Conservation (phyloP, 345 rosid species). For the Corchorus capsularis region DNA sequence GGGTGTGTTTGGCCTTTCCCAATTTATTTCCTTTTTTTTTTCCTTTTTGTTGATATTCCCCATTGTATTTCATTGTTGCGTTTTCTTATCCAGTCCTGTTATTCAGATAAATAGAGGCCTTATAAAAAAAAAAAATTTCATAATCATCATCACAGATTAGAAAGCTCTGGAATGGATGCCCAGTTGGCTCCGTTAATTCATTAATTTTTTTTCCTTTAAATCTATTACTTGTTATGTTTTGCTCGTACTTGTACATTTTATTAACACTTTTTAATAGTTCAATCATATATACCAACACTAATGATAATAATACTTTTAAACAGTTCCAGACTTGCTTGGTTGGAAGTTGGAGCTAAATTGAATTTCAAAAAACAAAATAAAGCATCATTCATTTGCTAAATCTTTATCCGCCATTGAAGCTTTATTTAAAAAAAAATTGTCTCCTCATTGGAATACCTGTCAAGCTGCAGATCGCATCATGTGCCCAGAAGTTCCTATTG, state of each 20-base stretch:
- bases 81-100: too few relatives aligned
- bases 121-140: background rate
- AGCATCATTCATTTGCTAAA: background rate
- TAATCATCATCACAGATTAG: background rate
- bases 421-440: too few relatives aligned
- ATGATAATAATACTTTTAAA: too few relatives aligned
- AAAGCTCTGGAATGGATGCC: background rate
- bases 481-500: conserved; percentile 74
- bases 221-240: background rate
- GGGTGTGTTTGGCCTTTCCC: background rate
- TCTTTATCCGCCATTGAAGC: background rate
- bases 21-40: too few relatives aligned
- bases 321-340: too few relatives aligned
- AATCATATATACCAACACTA: too few relatives aligned
- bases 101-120: too few relatives aligned
- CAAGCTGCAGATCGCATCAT: conserved; percentile 59
- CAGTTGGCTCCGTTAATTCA: background rate
- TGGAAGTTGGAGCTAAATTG: too few relatives aligned
- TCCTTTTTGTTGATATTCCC: background rate
- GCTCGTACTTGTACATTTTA: background rate
- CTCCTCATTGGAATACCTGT: too few relatives aligned
- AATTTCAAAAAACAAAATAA: too few relatives aligned
- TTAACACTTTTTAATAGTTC: background rate
- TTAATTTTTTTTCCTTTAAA: background rate
- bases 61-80: too few relatives aligned